Base-by-base conservation (phyloP, 2,329 filamentous ascomycete genomes). In the Trichoderma polysporum region DNA sequence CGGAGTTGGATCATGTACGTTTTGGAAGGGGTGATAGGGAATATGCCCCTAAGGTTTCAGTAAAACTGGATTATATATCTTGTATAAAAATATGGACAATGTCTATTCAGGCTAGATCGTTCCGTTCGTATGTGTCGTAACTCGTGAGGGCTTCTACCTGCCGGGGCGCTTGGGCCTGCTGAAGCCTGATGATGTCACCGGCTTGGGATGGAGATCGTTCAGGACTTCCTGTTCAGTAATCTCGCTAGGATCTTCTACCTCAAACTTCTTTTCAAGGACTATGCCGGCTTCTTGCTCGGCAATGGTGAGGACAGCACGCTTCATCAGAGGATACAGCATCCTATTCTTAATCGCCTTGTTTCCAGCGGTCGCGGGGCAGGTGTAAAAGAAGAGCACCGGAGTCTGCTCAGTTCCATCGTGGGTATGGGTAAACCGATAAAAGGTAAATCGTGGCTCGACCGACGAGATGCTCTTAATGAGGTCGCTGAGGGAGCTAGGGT, bases 251-350 rank as follows among this genome's bases (percentile, higher is more conserved):
- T 91, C 85, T 71, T 88, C 86, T 2, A 88, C 85, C 77, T 90
- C 88, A 68, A 91, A 88, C 76, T 85, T 90, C 85, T 92, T 93
- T 66, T 87, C 88, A 4, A 92, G 81, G 66, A 81, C 83, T 59
- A 94, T 74, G 0, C 88, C 89, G 1, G 87, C 89, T 71, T 92
- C 86, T 39, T 79, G 79, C 73, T 89, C 86, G 19, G 91, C 91
- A 37, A 89, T 77, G n/a, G 82, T 79, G 33, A 93, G 81, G 3
- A 92, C 90, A 27, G 87, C 85, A 12, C 86, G 82, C 79, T 89
- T 89, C 81, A 89, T 89, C 29, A 89, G 81, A 37, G 92, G 91
- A 76, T 95, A 95, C 74, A 95, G 79, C 92, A 96, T 96, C 70
- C 91, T 85, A 79, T 91, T 90, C 81, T 92, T 94, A 81, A 95